These are phyloP conservation scores for Tetrahymena borealis DNA, from an alignment of 73 alveolate genomes.

Conservation along the genomic window DNA sequence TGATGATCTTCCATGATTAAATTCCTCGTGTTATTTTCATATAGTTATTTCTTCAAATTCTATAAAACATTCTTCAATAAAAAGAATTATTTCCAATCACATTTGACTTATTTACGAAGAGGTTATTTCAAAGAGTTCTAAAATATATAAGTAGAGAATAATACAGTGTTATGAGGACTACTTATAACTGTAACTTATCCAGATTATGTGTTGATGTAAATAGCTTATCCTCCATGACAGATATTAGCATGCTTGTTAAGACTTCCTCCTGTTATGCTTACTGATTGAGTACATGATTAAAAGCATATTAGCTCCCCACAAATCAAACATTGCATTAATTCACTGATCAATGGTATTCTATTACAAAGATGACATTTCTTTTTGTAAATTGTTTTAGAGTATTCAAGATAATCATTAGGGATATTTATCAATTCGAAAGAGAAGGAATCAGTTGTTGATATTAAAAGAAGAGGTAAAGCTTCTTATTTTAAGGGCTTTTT, in stretches of 20 bases:
- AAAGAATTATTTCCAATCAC: neutral
- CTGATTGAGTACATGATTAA: neutral
- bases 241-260: neutral
- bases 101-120: neutral
- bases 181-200: neutral
- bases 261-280: neutral
- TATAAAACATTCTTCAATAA: neutral
- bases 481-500: neutral
- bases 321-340: neutral
- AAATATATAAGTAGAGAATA: neutral
- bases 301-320: neutral
- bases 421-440: neutral
- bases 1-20: neutral
- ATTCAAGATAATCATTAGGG: neutral
- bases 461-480: neutral
- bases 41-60: neutral
- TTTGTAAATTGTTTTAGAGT: neutral
- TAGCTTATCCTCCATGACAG: neutral
- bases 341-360: neutral
- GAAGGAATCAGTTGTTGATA: neutral
- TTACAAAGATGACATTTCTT: neutral
- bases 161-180: neutral
- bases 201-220: neutral
- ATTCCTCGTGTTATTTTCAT: neutral
- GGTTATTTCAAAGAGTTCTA: neutral